Evolutionary conservation across 352 stramenopile species (phyloP).

Genomic region (Phytopythium oedochilum): DNA sequence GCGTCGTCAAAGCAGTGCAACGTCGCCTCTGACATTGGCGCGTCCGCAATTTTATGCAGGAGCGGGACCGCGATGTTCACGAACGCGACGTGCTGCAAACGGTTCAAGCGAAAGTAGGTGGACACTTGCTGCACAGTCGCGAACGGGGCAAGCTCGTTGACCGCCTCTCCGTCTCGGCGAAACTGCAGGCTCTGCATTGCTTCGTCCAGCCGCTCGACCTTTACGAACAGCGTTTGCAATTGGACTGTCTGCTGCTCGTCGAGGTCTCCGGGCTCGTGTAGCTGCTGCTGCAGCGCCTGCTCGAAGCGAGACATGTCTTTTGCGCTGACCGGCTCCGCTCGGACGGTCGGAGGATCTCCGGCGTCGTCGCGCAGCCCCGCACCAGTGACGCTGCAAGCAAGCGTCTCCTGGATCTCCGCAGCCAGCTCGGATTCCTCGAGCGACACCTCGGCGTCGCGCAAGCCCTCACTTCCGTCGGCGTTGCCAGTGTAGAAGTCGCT

Average conservation of each 20-base stretch:
- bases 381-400: no score
- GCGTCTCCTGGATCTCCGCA: no score
- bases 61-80: slow-evolving; percentile 1
- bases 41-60: slow-evolving; percentile 4
- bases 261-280: no score
- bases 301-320: no score
- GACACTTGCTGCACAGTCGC: slow-evolving; percentile 1
- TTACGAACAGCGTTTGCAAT: no score
- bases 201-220: background rate
- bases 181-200: background rate
- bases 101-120: background rate
- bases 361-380: no score
- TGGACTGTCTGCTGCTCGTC: no score
- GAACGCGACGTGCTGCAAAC: slow-evolving; percentile 4
- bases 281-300: no score
- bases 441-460: background rate
- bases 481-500: background rate
- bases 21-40: background rate
- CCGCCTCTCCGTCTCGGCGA: background rate
- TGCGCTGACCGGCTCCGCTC: background rate
- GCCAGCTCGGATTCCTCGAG: background rate
- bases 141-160: background rate
- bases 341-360: background rate
- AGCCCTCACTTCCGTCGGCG: no score
- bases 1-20: background rate